phyloP scores from a whole-genome alignment of 2,329 filamentous ascomycete species.

The Metarhizium sp. region DNA sequence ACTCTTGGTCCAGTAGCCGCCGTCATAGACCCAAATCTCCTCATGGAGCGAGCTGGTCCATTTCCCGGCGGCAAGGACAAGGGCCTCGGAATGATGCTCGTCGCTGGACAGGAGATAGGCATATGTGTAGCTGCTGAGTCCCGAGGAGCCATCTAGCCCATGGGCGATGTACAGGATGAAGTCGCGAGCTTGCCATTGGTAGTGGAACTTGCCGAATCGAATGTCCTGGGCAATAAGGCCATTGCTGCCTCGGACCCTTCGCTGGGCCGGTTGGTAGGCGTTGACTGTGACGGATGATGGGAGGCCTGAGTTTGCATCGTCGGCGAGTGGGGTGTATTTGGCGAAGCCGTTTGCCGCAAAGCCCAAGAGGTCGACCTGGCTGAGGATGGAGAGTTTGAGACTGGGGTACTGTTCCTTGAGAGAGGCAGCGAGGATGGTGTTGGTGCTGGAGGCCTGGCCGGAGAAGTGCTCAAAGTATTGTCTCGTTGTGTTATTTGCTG shows the following conservation, averaged over 20 bases:
- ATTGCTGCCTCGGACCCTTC: constrained; percentile 19
- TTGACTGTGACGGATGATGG: constrained; percentile 29
- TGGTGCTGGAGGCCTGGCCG: constrained; percentile 31
- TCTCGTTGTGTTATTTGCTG: neutral
- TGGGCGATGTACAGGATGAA: constrained; percentile 35
- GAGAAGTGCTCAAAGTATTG: constrained; percentile 28
- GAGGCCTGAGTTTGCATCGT: constrained; percentile 10
- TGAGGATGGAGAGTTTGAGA: constrained; percentile 28
- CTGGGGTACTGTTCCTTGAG: constrained; percentile 34
- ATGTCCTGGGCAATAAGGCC: constrained; percentile 24
- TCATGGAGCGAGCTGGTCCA: constrained; percentile 50
- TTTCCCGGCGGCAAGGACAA: constrained; percentile 44
- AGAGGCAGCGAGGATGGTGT: constrained; percentile 29
- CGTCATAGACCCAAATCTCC: constrained; percentile 59
- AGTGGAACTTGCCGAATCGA: constrained; percentile 32
- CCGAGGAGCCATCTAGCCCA: constrained; percentile 27
- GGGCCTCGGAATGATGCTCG: constrained; percentile 29
- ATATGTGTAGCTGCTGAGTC: constrained; percentile 22
- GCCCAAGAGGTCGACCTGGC: constrained; percentile 26
- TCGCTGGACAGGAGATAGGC: constrained; percentile 29
- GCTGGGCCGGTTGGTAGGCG: constrained; percentile 27
- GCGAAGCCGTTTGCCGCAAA: constrained; percentile 32
- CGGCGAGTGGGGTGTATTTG: constrained; percentile 19
- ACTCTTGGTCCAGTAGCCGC: constrained; percentile 54
- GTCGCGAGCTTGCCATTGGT: constrained; percentile 30